Evolutionary conservation across 2,329 filamentous ascomycete species (phyloP), one percentile per base, ranked within the genome.

Genomic region (Metarhizium robertsii): DNA sequence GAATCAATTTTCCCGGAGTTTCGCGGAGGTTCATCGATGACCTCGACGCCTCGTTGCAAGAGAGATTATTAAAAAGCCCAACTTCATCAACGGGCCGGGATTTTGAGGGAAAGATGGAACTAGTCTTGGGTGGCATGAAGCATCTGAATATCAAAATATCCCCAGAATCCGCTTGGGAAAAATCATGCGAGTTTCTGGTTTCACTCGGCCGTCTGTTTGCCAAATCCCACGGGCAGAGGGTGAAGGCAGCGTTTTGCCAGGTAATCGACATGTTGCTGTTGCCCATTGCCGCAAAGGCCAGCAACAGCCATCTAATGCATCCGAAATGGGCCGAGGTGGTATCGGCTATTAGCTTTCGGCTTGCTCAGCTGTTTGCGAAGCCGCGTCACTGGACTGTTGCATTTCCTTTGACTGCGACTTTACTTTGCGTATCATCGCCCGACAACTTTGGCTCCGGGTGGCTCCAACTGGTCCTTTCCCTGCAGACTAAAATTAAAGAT

Each of bases 191-290:
- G 56, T 95, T 96, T 62, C 83, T 99, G 73, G 82, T 87, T 52
- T 83, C 85, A 0, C 74, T 99, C 34, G 91, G 89, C 6, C 87
- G 84, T 53, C 80, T 96, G 18, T 97, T 96, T 69, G 81, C 85
- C 54, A 86, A 84, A 62, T 88, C 90, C 4, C 92, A 96, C 65
- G 94, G 94, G 0, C 89, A 90, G 61, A 85, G 85, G 58, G 85
- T 97, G 65, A 99, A 99, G 70, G 88, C 92, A 62, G 90, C 92
- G 0, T 99, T 96, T 66, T 97, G 94, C 67, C 88, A 95, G 65
- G 85, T 96, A 25, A 81, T 99, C 53, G 90, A 95, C 64, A 87
- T 88, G 61, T 78, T 99, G 32, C 74, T 99, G 29, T 79, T 96
- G 14, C 90, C 92, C 1, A 86, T 99, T 52, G 92, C 92, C 14